phyloP scores from a whole-genome alignment of 257 asterid species.

The Thymus mandschuricus region DNA sequence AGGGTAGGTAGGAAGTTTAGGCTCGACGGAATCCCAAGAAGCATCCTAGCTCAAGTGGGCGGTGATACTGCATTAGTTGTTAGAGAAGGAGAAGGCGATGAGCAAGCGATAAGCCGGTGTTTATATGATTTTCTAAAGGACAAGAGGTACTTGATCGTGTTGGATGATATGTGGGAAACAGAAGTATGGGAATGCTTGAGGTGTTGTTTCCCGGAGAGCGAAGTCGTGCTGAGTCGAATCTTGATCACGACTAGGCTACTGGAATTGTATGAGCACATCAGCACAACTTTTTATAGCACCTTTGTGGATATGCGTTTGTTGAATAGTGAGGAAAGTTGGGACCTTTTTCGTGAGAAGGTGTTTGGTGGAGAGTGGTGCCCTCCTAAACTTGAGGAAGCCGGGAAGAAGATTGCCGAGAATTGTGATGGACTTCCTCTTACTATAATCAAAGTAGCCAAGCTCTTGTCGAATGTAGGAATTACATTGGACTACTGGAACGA shows the following conservation, averaged over 20 bases:
- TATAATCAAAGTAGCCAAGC: not conserved
- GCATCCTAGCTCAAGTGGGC: not conserved
- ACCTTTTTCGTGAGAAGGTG: not conserved
- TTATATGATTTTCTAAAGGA: not conserved
- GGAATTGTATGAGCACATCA: not conserved
- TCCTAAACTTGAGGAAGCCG: not conserved
- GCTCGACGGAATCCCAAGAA: not conserved
- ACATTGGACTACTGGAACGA: not conserved
- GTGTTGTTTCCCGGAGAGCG: not conserved
- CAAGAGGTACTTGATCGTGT: not conserved
- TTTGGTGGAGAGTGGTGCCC: not conserved
- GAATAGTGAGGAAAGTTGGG: too few species aligned
- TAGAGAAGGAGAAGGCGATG: not conserved
- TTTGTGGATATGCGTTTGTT: not conserved
- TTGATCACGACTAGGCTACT: not conserved
- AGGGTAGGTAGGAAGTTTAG: not conserved
- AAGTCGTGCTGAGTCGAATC: not conserved
- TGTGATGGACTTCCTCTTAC: not conserved
- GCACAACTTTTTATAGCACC: not conserved
- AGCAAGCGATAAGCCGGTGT: too few species aligned
- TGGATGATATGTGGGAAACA: not conserved
- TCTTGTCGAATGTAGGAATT: not conserved
- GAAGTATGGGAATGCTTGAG: not conserved
- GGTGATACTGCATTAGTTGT: not conserved
- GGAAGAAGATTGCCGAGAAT: not conserved